Conservation (phyloP, 2,329 filamentous ascomycete genomes). For the Sphaerulina musiva region DNA sequence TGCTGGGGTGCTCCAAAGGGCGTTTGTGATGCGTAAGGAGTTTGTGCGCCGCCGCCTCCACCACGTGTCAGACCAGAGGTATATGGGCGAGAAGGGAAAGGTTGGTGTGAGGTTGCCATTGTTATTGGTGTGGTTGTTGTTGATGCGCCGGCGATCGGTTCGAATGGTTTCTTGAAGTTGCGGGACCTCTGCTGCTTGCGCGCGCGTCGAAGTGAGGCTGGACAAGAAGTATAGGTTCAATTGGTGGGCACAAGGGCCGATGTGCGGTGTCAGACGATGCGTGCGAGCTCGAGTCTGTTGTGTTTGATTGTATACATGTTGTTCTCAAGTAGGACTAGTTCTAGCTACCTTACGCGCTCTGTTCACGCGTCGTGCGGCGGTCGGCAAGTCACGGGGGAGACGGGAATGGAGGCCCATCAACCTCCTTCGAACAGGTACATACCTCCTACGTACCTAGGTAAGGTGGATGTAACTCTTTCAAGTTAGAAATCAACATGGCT, state of each 20-base stretch:
- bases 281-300: background rate
- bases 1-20: constrained; percentile 33
- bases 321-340: no score
- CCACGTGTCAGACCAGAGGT: constrained; percentile 41
- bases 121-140: constrained; percentile 5
- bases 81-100: constrained; percentile 51
- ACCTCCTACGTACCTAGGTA: no score
- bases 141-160: background rate
- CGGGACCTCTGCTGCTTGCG: background rate
- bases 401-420: background rate
- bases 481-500: no score
- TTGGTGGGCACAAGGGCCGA: background rate
- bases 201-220: background rate
- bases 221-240: no score
- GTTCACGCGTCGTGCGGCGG: background rate
- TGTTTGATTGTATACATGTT: background rate
- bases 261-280: background rate
- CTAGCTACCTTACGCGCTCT: background rate
- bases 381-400: background rate
- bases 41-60: constrained; percentile 29
- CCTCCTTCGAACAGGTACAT: background rate
- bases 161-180: background rate
- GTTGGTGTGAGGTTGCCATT: constrained; percentile 52
- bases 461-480: no score
- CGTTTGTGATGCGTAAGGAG: constrained; percentile 30